phyloP scores from a whole-genome alignment of 1,284 basidiomycete genomes.

The Puccinia coronata region DNA sequence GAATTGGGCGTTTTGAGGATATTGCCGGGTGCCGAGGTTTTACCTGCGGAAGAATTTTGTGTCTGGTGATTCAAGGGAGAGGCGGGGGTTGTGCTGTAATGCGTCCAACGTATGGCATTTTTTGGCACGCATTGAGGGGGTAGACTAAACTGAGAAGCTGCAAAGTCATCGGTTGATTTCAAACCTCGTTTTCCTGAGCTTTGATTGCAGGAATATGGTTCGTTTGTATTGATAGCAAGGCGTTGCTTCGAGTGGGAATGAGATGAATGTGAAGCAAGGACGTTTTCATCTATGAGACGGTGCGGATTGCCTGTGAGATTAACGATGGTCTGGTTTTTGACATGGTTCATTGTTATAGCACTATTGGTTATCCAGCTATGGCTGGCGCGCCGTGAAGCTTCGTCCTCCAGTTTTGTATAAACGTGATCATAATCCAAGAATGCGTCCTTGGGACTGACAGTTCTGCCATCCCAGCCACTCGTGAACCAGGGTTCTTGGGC shows the following conservation, averaged over 20 bases:
- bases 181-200: constrained; percentile 10
- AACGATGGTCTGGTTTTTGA: neutral
- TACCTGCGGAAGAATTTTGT: neutral
- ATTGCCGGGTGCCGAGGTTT: neutral
- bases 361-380: neutral
- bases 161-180: neutral
- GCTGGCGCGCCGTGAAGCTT: constrained; percentile 21
- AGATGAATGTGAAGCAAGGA: neutral
- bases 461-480: constrained; percentile 10
- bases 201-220: neutral
- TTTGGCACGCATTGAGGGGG: constrained; percentile 47
- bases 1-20: neutral
- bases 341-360: neutral
- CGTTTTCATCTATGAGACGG: neutral
- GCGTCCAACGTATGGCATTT: constrained; percentile 42
- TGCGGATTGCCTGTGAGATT: neutral
- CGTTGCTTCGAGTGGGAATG: neutral
- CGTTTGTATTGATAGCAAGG: neutral
- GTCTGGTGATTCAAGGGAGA: constrained; percentile 4
- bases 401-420: constrained; percentile 32
- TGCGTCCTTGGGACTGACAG: constrained; percentile 43
- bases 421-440: constrained; percentile 48
- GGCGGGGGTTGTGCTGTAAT: neutral
- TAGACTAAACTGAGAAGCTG: constrained; percentile 20
- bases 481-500: neutral